These are phyloP conservation scores for Thelonectria discophora DNA, from an alignment of 2,329 filamentous ascomycete species.

Conservation along the genomic window DNA sequence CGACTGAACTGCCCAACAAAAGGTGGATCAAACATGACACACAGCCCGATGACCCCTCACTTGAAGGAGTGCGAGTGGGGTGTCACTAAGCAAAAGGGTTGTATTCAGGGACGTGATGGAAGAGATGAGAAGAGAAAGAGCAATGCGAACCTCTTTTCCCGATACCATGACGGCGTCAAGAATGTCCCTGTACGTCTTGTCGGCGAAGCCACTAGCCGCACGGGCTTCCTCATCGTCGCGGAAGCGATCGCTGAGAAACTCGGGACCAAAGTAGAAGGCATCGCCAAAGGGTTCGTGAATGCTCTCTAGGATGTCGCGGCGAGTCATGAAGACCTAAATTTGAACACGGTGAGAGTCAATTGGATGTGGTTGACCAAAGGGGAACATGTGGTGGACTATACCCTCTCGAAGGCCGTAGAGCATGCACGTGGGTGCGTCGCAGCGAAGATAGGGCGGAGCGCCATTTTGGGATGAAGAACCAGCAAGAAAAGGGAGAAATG, in stretches of 20 bases:
- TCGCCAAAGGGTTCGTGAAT: slow-evolving; percentile 97
- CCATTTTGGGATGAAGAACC: slow-evolving; percentile 63
- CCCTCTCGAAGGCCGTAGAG: slow-evolving; percentile 96
- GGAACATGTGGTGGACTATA: slow-evolving; percentile 52
- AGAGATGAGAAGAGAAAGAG: slow-evolving; percentile 21
- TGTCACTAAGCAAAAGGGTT: slow-evolving; percentile 32
- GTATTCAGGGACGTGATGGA: slow-evolving; percentile 24
- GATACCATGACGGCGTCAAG: slow-evolving; percentile 78
- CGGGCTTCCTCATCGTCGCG: slow-evolving; percentile 69
- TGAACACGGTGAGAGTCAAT: not conserved
- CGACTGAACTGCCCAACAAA: slow-evolving; percentile 5
- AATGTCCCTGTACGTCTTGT: slow-evolving; percentile 79
- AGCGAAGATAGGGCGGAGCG: slow-evolving; percentile 79
- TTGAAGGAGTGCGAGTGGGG: slow-evolving; percentile 21
- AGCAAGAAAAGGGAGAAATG: slow-evolving; percentile 43
- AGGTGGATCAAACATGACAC: slow-evolving; percentile 18
- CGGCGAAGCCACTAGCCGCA: slow-evolving; percentile 69
- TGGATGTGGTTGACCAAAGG: not conserved
- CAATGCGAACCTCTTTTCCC: slow-evolving; percentile 72
- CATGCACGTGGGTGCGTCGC: slow-evolving; percentile 94
- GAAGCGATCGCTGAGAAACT: slow-evolving; percentile 83
- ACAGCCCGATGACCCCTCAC: slow-evolving; percentile 3
- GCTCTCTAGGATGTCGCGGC: slow-evolving; percentile 80
- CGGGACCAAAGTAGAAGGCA: slow-evolving; percentile 94
- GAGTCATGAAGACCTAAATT: slow-evolving; percentile 92